phyloP scores from a whole-genome alignment of 352 stramenopile genomes.

The Globisporangium polare region DNA sequence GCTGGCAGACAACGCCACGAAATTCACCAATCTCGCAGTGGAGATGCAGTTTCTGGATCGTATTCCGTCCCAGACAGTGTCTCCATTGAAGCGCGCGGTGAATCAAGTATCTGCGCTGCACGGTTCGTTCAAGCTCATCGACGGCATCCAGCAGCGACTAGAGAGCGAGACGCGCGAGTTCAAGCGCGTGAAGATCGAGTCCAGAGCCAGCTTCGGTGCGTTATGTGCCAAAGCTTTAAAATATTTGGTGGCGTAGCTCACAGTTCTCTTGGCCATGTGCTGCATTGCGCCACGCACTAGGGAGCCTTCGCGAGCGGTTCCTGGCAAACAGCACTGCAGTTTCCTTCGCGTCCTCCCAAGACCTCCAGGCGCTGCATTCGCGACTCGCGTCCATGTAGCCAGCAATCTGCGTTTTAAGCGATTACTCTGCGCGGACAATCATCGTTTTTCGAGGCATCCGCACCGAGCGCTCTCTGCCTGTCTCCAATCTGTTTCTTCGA shows the following conservation, averaged over 20 bases:
- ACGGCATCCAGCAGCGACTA: conserved; percentile 34
- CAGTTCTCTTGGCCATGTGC: background rate
- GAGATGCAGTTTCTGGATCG: conserved; percentile 51
- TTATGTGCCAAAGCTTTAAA: conserved; percentile 7
- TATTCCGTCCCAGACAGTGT: conserved; percentile 31
- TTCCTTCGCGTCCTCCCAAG: conserved; percentile 44
- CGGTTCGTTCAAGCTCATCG: conserved; percentile 45
- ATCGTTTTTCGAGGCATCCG: too few relatives aligned
- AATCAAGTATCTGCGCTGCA: conserved; percentile 39
- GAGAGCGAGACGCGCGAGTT: conserved; percentile 45
- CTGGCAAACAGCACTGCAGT: conserved; percentile 41
- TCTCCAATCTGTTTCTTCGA: too few relatives aligned
- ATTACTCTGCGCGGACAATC: background rate
- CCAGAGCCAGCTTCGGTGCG: conserved; percentile 15
- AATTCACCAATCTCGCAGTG: conserved; percentile 32
- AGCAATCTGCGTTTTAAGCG: background rate
- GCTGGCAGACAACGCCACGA: conserved; percentile 25
- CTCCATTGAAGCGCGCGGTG: conserved; percentile 38
- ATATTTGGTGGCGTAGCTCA: background rate
- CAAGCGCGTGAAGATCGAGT: conserved; percentile 52
- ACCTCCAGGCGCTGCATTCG: conserved; percentile 48
- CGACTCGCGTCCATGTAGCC: conserved; percentile 34
- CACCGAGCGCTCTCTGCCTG: too few relatives aligned
- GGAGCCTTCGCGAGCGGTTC: conserved; percentile 49
- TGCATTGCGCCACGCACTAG: conserved; percentile 8